phyloP scores from a whole-genome alignment of 352 stramenopile species.

The Phytopythium sindhum region DNA sequence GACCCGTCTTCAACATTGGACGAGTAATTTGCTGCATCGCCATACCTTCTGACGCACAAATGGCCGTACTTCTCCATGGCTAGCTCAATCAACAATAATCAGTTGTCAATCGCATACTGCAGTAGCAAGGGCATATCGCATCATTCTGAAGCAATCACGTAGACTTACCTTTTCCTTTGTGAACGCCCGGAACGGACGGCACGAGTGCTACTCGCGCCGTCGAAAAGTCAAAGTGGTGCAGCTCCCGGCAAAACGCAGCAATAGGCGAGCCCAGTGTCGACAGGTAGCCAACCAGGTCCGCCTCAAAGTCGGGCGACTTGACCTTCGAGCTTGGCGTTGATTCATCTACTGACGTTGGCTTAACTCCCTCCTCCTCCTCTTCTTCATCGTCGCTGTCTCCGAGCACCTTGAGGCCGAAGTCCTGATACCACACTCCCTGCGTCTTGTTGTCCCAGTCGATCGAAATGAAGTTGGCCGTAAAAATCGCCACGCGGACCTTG shows the following conservation, averaged over 20 bases:
- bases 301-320: conserved; percentile 44
- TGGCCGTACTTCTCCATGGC: conserved; percentile 85
- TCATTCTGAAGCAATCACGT: background rate
- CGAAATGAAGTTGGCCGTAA: conserved; percentile 82
- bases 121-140: background rate
- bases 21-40: background rate
- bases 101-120: background rate
- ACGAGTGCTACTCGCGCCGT: conserved; percentile 53
- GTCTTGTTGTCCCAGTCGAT: conserved; percentile 84
- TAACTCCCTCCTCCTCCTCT: background rate
- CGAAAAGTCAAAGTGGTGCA: conserved; percentile 64
- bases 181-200: conserved; percentile 61
- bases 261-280: conserved; percentile 43
- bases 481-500: conserved; percentile 76
- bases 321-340: background rate
- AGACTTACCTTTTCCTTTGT: conserved; percentile 57
- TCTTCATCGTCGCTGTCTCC: conserved; percentile 27
- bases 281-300: conserved; percentile 61
- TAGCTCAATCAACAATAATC: conserved; percentile 13
- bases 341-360: background rate
- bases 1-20: background rate
- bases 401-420: conserved; percentile 69
- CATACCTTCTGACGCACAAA: conserved; percentile 60
- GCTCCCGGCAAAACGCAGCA: conserved; percentile 40
- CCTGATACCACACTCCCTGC: conserved; percentile 79